These are phyloP conservation scores for Paraphaeosphaeria minitans DNA, from an alignment of 2,329 filamentous ascomycete species.

Conservation along the genomic window DNA sequence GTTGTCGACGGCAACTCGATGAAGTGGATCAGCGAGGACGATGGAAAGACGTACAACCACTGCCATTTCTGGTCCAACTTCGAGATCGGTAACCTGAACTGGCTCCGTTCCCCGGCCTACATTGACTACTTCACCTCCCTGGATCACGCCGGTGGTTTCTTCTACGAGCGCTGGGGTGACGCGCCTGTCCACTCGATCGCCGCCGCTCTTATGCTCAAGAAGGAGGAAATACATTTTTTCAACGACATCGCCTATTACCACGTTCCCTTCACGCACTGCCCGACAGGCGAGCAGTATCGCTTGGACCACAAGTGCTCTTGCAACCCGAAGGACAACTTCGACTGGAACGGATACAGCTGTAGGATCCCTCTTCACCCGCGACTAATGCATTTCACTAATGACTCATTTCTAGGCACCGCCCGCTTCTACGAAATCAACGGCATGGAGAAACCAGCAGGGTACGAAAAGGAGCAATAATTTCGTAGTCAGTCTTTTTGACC, in stretches of 20 bases:
- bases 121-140: conserved; percentile 87
- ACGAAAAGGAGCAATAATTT: conserved; percentile 67
- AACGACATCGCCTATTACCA: conserved; percentile 99
- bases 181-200: conserved; percentile 98
- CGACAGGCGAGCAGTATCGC: conserved; percentile 83
- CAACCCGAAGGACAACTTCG: conserved; percentile 96
- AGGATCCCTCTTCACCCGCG: conserved; percentile 50
- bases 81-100: conserved; percentile 91
- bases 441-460: conserved; percentile 82
- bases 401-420: conserved; percentile 72
- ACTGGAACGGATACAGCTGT: conserved; percentile 99
- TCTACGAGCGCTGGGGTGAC: conserved; percentile 98
- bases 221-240: conserved; percentile 97
- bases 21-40: conserved; percentile 89
- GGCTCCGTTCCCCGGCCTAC: conserved; percentile 89
- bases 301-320: conserved; percentile 90
- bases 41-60: conserved; percentile 90
- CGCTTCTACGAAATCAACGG: conserved; percentile 85
- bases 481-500: conserved; percentile 21
- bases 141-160: conserved; percentile 93
- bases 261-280: conserved; percentile 96
- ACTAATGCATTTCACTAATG: conserved; percentile 16
- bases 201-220: conserved; percentile 82
- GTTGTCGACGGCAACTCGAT: conserved; percentile 83
- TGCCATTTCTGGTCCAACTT: conserved; percentile 99